These are phyloP conservation scores for Phialophora expanda DNA, from an alignment of 2,329 filamentous ascomycete species.

Conservation along the genomic window DNA sequence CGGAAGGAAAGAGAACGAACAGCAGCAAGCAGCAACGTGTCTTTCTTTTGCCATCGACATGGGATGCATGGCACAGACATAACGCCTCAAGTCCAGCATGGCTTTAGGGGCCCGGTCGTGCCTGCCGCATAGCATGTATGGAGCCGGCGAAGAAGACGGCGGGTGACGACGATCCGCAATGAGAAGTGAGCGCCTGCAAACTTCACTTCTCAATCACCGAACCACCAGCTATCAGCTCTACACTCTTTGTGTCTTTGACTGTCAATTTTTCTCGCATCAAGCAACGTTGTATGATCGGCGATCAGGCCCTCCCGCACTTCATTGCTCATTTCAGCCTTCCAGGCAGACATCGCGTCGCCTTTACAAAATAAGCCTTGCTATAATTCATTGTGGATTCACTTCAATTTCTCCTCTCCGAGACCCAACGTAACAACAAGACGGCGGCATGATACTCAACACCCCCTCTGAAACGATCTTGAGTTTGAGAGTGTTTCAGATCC, in stretches of 20 bases:
- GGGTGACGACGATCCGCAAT: neutral
- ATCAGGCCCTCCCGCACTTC: neutral
- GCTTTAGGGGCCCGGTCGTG: neutral
- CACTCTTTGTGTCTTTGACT: neutral
- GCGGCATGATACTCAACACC: neutral
- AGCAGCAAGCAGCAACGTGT: neutral
- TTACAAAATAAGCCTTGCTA: neutral
- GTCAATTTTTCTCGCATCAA: constrained; percentile 6
- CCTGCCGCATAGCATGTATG: neutral
- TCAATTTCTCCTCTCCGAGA: neutral
- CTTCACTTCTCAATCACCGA: neutral
- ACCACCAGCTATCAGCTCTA: neutral
- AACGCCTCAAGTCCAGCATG: neutral
- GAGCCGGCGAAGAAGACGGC: neutral
- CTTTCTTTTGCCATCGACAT: neutral
- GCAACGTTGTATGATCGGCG: constrained; percentile 4
- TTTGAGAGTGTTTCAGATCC: constrained; percentile 14
- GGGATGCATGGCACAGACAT: neutral
- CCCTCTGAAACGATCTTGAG: neutral
- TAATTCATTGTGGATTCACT: neutral
- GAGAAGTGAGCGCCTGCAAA: neutral
- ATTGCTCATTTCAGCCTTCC: neutral
- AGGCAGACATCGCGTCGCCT: constrained; percentile 9
- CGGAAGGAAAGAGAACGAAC: neutral
- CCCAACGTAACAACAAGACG: neutral